Evolutionary conservation across 2,329 filamentous ascomycete species (phyloP).

Genomic region (Curvularia eragrostidis): DNA sequence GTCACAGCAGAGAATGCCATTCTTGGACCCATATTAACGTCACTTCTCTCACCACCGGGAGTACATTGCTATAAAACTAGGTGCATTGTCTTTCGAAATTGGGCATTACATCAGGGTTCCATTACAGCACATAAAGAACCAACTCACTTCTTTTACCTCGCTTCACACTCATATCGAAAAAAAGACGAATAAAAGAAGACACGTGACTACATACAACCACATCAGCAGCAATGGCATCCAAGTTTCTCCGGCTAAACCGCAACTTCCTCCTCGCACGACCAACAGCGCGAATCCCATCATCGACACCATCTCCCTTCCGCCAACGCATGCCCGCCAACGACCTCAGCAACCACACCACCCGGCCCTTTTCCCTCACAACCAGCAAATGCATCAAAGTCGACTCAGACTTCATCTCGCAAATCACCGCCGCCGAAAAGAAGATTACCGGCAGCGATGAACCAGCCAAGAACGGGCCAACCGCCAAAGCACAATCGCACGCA

Average conservation of each 20-base stretch:
- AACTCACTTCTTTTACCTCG: neutral
- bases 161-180: neutral
- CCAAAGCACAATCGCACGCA: conserved; percentile 51
- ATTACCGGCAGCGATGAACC: conserved; percentile 50
- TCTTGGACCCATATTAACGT: conserved; percentile 12
- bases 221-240: conserved; percentile 13
- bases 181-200: neutral
- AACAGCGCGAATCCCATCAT: neutral
- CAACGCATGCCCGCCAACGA: conserved; percentile 5
- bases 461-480: conserved; percentile 50
- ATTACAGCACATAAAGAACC: conserved; percentile 7
- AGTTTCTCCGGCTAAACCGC: conserved; percentile 11
- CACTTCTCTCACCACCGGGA: neutral
- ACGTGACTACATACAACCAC: neutral
- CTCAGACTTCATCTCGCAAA: conserved; percentile 52
- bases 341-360: conserved; percentile 14
- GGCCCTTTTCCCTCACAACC: conserved; percentile 16
- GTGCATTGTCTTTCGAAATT: neutral
- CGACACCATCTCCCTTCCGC: neutral
- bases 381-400: conserved; percentile 32
- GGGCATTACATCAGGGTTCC: conserved; percentile 13
- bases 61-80: neutral
- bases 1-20: conserved; percentile 2
- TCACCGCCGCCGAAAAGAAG: conserved; percentile 50
- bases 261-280: conserved; percentile 7